Base-by-base conservation (phyloP, 176 grass and related monocot genomes). In the Alopecurus myosuroides region DNA sequence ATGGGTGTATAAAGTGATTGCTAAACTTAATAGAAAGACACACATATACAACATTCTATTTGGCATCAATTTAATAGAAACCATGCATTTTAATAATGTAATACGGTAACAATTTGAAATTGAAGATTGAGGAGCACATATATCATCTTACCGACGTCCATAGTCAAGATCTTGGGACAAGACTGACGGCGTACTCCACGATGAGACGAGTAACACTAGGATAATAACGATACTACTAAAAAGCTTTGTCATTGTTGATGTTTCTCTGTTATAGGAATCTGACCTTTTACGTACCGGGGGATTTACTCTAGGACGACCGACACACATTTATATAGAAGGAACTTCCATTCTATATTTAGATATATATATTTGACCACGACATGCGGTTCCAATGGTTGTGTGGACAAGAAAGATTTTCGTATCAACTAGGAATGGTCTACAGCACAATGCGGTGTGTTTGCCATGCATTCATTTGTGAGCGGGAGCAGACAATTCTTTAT, bases 181-280 rank as follows among this genome's bases (percentile, higher is more conserved):
- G 70, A 70, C 83, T 6, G 41, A 52, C 9, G 31, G 23, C 39
- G 41, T 39, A 30, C 40, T 57, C 88, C 77, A 85, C 6, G 51
- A 72, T 33, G 83, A 65, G n/a, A n/a, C n/a, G n/a, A n/a, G n/a
- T n/a, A n/a, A n/a, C n/a, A n/a, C 34, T 11, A 81, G 13, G 31
- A 85, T n/a, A 40, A 89, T 0, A 3, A 77, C 8, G 8, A 3
- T 20, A 20, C 1, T 29, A 11, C 62, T 51, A 41, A 52, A 52
- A 70, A 70, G 30, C 71, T 70, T 89, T 4, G 71, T 10, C 88
- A 89, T 85, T 42, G 78, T n/a, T 74, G 53, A 62, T 6, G 19
- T 53, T 25, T 30, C 18, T 75, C 26, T 67, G 7, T n/a, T 7
- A 1, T 15, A 48, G 12, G 57, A 46, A 4, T 18, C 68, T 65